Base-by-base conservation (phyloP, 768 basidiomycete genomes). In the Mycena galopus region DNA sequence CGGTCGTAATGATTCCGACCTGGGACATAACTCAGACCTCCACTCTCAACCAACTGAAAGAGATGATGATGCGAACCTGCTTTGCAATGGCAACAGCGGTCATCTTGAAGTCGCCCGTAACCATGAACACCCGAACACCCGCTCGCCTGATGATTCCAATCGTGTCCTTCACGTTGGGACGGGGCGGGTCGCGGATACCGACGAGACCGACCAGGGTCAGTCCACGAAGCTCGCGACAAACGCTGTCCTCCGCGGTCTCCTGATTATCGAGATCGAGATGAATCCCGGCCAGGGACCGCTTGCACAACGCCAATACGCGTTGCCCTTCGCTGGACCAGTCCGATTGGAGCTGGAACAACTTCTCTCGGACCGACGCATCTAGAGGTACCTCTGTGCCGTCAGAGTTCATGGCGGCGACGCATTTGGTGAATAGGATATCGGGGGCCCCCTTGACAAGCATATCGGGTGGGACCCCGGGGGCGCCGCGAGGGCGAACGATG, bases 371-470 rank as follows among this genome's bases (percentile, higher is more conserved):
- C n/a, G n/a, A n/a, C n/a, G n/a, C n/a, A n/a, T n/a, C n/a, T n/a
- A n/a, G n/a, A n/a, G n/a, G n/a, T n/a, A n/a, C n/a, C n/a, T n/a
- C n/a, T n/a, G 7, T 72, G 5, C 84, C 85, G 25, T 83, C 75
- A 3, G 81, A 68, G 50, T 69, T 76, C 76, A 84, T 77, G 50
- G 82, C 81, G 7, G 59, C 70, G 7, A 78, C 81, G 69, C 88
- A 88, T 21, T 78, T 77, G 12, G 79, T 80, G 66, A 88, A 83
- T 30, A 89, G 81, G 25, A 89, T 81, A 67, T 92, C 90, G 0
- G 90, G 90, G 1, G 89, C 90, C n/a, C 90, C 90, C 78, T 91
- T 90, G 77, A 86, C 84, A 59, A 87, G 80, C 68, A 91, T 78
- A 78, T 86, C 32, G 5, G n/a, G 32, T 25, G 32, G 21, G 33